These are phyloP conservation scores for Phaeoacremonium minimum DNA, from an alignment of 2,329 filamentous ascomycete species.

Conservation along the genomic window DNA sequence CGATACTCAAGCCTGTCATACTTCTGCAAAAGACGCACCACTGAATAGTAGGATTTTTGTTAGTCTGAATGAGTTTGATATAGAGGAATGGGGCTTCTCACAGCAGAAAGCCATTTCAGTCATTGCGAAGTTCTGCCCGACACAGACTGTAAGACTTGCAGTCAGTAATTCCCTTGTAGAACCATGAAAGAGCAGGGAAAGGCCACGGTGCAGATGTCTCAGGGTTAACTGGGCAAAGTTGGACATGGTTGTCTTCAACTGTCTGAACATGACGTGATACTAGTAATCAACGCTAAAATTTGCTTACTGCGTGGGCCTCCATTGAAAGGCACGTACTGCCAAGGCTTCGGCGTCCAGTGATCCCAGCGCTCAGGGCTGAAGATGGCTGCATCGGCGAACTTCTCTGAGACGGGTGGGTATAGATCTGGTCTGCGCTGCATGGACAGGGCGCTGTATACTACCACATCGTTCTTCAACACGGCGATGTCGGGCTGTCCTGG, in stretches of 20 bases:
- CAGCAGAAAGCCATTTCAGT: slow-evolving; percentile 50
- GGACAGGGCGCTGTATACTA: slow-evolving; percentile 16
- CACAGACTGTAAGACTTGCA: too few relatives aligned
- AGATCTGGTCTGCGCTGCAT: slow-evolving; percentile 23
- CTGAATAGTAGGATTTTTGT: slow-evolving; percentile 14
- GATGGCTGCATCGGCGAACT: slow-evolving; percentile 17
- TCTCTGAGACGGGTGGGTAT: slow-evolving; percentile 16
- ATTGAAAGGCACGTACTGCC: slow-evolving; percentile 32
- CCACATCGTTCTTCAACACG: slow-evolving; percentile 15
- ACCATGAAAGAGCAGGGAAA: slow-evolving; percentile 2
- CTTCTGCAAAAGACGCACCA: slow-evolving; percentile 52
- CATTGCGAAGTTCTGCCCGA: slow-evolving; percentile 56
- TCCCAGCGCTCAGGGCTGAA: slow-evolving; percentile 25
- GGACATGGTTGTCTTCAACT: too few relatives aligned
- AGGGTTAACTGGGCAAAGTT: too few relatives aligned
- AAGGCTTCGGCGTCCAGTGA: slow-evolving; percentile 19
- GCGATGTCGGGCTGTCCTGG: slow-evolving; percentile 16
- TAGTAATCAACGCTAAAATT: too few relatives aligned
- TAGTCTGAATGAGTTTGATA: slow-evolving; percentile 11
- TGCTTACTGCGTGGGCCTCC: slow-evolving; percentile 30
- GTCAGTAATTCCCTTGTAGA: too few relatives aligned
- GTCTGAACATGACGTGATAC: too few relatives aligned
- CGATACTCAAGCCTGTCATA: slow-evolving; percentile 50
- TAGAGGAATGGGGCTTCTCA: slow-evolving; percentile 20
- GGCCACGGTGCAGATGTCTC: too few relatives aligned